phyloP scores from a whole-genome alignment of 805 yeast species.

The Hanseniaspora singularis region DNA sequence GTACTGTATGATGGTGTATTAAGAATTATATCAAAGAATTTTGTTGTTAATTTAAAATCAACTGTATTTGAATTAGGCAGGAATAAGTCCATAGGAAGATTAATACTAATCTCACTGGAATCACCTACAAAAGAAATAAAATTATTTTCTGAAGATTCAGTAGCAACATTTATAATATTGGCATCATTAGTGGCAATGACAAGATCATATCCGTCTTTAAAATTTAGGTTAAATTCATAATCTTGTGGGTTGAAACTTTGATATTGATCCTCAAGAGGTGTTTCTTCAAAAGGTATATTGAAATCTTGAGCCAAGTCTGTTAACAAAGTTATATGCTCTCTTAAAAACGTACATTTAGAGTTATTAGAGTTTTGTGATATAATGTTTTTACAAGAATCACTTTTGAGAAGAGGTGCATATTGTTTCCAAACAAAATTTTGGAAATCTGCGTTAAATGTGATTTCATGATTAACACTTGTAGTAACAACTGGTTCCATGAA shows the following conservation, averaged over 20 bases:
- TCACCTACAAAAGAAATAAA: conserved; percentile 65
- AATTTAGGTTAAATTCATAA: conserved; percentile 36
- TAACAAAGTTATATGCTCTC: conserved; percentile 70
- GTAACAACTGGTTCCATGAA: conserved; percentile 51
- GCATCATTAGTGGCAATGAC: conserved; percentile 73
- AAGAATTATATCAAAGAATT: conserved; percentile 47
- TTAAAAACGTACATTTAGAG: conserved; percentile 49
- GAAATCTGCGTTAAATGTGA: conserved; percentile 49
- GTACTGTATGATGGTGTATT: conserved; percentile 93
- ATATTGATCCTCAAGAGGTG: conserved; percentile 39
- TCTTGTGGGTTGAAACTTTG: conserved; percentile 44
- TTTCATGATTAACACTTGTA: conserved; percentile 81
- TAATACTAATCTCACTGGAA: conserved; percentile 34
- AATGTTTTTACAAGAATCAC: conserved; percentile 60
- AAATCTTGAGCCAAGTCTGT: conserved; percentile 70
- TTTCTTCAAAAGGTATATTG: conserved; percentile 35
- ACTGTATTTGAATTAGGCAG: conserved; percentile 42
- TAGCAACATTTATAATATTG: conserved; percentile 79
- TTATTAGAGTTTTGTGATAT: conserved; percentile 43
- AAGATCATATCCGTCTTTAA: conserved; percentile 45
- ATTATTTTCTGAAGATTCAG: conserved; percentile 70
- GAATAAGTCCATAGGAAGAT: conserved; percentile 49
- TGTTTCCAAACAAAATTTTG: conserved; percentile 46
- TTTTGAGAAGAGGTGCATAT: conserved; percentile 73
- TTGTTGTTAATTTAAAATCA: conserved; percentile 41